Base-by-base conservation (phyloP, 1,284 basidiomycete genomes). In the Hymenochaete sp. region DNA sequence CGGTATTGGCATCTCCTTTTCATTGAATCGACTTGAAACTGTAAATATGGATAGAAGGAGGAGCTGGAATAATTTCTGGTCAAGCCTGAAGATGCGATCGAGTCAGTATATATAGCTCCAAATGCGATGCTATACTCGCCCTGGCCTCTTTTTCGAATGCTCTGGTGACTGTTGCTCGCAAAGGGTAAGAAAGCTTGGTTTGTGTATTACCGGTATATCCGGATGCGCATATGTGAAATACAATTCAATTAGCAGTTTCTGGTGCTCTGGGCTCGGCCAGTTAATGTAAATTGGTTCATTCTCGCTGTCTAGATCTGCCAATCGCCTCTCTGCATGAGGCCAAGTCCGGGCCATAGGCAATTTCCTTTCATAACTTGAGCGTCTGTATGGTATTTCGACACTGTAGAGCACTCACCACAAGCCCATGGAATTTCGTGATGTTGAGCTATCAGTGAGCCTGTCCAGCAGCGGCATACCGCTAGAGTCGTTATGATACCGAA, bases 181-280 rank as follows among this genome's bases (percentile, higher is more conserved):
- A 53, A 84, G 77, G 10, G 68, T 61, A 56, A 84, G 62, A 61
- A 92, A 90, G 18, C 76, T 71, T 16, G 65, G 64, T 58, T 82
- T 85, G 62, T 88, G 78, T 13, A 91, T 63, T 28, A 88, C 70
- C 10, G 86, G 87, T 53, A 84, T 79, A 39, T 80, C 68, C 27
- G 87, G 85, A 55, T 92, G 88, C 19, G 85, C 78, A 57, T 87
- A 84, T 5, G 74, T 75, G 62, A 90, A 91, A 60, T 87, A 92
- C 4, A 89, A 65, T 24, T 75, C 71, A 41, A 92, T 62, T 6
- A 92, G 67, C 40, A 71, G 72, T 43, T 81, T 73, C 61, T 89
- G 86, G 39, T 73, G 58, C 29, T 73, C 67, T 38, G 68, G 50
- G 35, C 78, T 61, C 45, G 82, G 83, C 41, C 88, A 61, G 14